A percentile compares a stretch with the other conserved stretches of the same genome.
Evolutionary conservation across 2,329 filamentous ascomycete species (phyloP).

Genomic region (Dactylellina sp.): DNA sequence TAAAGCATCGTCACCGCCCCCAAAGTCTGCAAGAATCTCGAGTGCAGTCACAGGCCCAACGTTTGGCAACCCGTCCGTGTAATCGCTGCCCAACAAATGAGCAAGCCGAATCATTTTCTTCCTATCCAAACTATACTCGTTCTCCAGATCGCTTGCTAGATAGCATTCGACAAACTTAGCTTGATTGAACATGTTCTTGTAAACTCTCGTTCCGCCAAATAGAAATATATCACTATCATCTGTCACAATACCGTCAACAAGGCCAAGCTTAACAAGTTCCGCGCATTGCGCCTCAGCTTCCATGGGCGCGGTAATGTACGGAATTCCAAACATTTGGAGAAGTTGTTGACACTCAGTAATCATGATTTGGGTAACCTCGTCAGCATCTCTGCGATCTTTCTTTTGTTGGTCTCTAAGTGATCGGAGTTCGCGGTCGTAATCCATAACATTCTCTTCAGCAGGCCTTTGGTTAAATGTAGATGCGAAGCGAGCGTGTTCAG

Average conservation of each 20-base stretch:
- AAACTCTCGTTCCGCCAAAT: constrained; percentile 94
- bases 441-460: constrained; percentile 74
- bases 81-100: constrained; percentile 91
- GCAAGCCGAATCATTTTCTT: constrained; percentile 88
- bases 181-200: constrained; percentile 99
- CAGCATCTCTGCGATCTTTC: constrained; percentile 93
- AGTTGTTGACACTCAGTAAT: constrained; percentile 93
- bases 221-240: constrained; percentile 97
- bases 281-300: constrained; percentile 98
- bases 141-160: constrained; percentile 82
- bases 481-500: constrained; percentile 93
- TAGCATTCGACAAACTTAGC: constrained; percentile 99
- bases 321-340: constrained; percentile 88
- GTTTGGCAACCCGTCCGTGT: constrained; percentile 89
- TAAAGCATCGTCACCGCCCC: constrained; percentile 69
- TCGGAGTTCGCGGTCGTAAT: constrained; percentile 88
- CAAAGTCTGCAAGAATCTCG: constrained; percentile 93
- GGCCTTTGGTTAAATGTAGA: constrained; percentile 81
- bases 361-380: constrained; percentile 97
- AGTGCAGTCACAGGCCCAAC: constrained; percentile 94
- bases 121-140: constrained; percentile 88
- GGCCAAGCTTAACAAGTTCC: constrained; percentile 82
- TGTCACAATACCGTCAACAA: constrained; percentile 97
- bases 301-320: constrained; percentile 98
- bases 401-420: constrained; percentile 93